Conservation (phyloP, 495 filamentous ascomycete genomes). For the Evansstolkia leycettana region DNA sequence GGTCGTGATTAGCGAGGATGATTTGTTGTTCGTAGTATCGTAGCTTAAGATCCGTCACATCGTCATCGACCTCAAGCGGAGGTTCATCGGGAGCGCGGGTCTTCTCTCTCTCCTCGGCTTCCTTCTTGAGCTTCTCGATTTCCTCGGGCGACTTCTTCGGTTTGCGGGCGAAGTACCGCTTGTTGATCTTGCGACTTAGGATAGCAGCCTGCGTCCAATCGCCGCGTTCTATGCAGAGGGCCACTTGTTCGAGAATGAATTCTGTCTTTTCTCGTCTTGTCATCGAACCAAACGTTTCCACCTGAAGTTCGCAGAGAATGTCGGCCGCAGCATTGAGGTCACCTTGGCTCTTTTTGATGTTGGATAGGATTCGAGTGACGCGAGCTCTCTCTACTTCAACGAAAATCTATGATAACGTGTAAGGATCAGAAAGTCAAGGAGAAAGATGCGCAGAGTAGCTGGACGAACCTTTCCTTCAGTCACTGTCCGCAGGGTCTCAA, state of each 20-base stretch:
- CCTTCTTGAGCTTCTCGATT: conserved; percentile 79
- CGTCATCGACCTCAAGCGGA: conserved; percentile 66
- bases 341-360: conserved; percentile 93
- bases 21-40: conserved; percentile 96
- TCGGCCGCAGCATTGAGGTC: conserved; percentile 83
- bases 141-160: conserved; percentile 80
- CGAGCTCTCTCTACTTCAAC: conserved; percentile 96
- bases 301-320: conserved; percentile 91
- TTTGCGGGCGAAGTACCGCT: conserved; percentile 75
- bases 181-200: conserved; percentile 92
- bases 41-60: conserved; percentile 92
- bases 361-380: conserved; percentile 83
- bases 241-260: conserved; percentile 93
- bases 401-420: conserved; percentile 55
- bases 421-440: conserved; percentile 1
- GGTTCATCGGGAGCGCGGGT: conserved; percentile 57
- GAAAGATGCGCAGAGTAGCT: neutral
- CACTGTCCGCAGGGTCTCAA: conserved; percentile 89
- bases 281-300: conserved; percentile 99
- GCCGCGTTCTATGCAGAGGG: conserved; percentile 84
- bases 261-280: conserved; percentile 92
- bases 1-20: conserved; percentile 83
- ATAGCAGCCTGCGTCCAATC: conserved; percentile 96
- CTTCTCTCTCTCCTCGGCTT: conserved; percentile 68
- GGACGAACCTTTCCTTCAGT: conserved; percentile 82